Percentiles rank a stretch among this genome's conserved stretches.
Conservation (phyloP, 2,329 filamentous ascomycete species). For the Hymenoscyphus salicellus region DNA sequence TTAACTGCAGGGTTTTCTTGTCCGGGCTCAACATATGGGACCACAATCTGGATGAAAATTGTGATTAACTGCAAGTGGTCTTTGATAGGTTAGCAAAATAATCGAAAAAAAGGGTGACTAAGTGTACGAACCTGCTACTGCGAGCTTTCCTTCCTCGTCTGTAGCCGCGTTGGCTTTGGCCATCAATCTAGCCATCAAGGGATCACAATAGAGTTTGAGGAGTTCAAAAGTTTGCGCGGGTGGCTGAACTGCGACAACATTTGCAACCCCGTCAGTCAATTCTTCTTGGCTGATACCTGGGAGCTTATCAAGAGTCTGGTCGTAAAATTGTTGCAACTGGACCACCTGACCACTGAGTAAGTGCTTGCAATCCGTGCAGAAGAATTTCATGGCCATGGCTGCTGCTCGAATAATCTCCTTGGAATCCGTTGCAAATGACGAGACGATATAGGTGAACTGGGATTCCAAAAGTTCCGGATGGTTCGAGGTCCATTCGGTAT, state of each 20-base stretch:
- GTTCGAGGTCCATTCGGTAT: conserved; percentile 95
- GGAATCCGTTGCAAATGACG: conserved; percentile 83
- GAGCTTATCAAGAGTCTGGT: conserved; percentile 81
- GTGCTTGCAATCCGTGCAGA: conserved; percentile 91
- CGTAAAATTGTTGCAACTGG: conserved; percentile 89
- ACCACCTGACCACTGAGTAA: conserved; percentile 78
- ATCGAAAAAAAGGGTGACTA: neutral
- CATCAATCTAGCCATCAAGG: conserved; percentile 82
- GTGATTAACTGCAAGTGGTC: conserved; percentile 92
- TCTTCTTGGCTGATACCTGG: conserved; percentile 89
- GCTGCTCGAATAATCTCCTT: conserved; percentile 89
- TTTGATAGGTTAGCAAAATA: conserved; percentile 31
- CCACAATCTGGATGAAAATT: conserved; percentile 75
- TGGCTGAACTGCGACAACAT: conserved; percentile 84
- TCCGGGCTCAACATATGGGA: conserved; percentile 68
- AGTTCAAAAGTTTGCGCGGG: conserved; percentile 75
- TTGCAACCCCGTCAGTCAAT: conserved; percentile 91
- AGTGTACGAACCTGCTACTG: conserved; percentile 67
- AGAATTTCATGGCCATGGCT: conserved; percentile 92
- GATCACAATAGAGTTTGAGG: conserved; percentile 90
- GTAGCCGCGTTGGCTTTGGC: conserved; percentile 79
- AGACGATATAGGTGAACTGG: conserved; percentile 94
- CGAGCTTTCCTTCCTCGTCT: conserved; percentile 78
- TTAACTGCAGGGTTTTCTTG: conserved; percentile 87
- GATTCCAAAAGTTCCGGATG: conserved; percentile 89